Base-by-base conservation (phyloP, 306 rosid genomes). In the Medicago ruthenica region DNA sequence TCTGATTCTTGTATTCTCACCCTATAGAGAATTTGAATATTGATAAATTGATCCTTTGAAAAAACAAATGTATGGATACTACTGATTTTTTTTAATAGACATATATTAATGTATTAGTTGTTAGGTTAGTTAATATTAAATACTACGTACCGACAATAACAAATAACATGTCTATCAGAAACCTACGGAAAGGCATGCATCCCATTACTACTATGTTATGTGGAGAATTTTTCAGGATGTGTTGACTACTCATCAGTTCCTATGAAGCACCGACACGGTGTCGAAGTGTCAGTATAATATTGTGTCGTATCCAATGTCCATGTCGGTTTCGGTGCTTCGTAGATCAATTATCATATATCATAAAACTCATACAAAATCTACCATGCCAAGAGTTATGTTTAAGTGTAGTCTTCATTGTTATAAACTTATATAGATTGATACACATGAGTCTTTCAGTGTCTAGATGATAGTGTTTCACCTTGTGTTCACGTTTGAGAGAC, bases 1-100 rank as follows among this genome's bases (percentile, higher is more conserved):
- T 86, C 67, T 87, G 22, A 90, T 91, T 90, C 75, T 92, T 40
- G 79, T 82, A 64, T 57, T 84, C 55, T 92, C 91, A 79, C 78
- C 85, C 99, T 95, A 71, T 20, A 82, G 15, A 64, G 41, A 71
- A 54, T 47, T 54, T 31, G 40, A 42, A 41, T 22, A 51, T 68
- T 42, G 17, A 60, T 20, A 4, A 65, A 14, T 9, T 20, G 60
- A 70, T 21, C 20, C 54, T 62, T 37, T 55, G 37, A 63, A 18
- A 3, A 74, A 6, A 15, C 42, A 27, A 79, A 15, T 7, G 47
- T 22, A 39, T 24, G 51, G 60, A 54, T 17, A 57, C 11, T 39
- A 50, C 55, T 50, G 9, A 39, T 31, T 24, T 24, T 24, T 24
- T 24, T 24, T 24, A 24, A 2, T 2, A 3, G 27, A 24, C n/a